Base-by-base conservation (phyloP, 495 filamentous ascomycete genomes). In the Aspergillus haitiensis region DNA sequence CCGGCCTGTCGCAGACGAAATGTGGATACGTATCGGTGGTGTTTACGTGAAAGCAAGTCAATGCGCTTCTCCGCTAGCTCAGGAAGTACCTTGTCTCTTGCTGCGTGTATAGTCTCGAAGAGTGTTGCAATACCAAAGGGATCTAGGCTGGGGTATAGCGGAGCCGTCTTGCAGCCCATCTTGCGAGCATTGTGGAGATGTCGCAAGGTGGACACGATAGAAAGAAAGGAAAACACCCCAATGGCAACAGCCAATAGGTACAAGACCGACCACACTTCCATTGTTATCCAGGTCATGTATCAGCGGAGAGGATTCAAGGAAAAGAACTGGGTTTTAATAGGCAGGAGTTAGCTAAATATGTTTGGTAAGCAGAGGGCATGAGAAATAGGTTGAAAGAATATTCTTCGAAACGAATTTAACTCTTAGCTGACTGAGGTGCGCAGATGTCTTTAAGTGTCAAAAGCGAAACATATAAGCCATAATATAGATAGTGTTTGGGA, bases 11-110 rank as follows among this genome's bases (percentile, higher is more conserved):
- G 66, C 11, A 70, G 21, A 16, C 59, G 52, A 42, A 63, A 69
- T 12, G 70, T 72, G 2, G 66, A 65, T 8, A 74, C 70, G 40
- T 62, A 65, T 42, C 71, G 65, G 48, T 64, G 58, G 27, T 72
- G 65, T 35, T 56, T 51, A 0, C 67, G 51, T 21, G 61, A 65
- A 21, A 72, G 55, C 2, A 57, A 46, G 7, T 58, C 10, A 8
- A 65, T 42, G 4, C 71, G 69, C 9, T 55, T 39, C 54, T 64
- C 58, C 5, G 63, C 55, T 34, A 72, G 40, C 27, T 57, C 47
- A 0, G 71, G 71, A 2, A 74, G 27, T 5, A 51, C 37, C 11
- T 40, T 40, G 3, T 5, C 37, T n/a, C 37, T 10, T 11, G 10
- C 37, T 11, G 37, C 37, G n/a, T 7, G 3, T 4, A 40, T n/a